Base-by-base conservation (phyloP, 1,139 yeast genomes). In the Pichia sp. region DNA sequence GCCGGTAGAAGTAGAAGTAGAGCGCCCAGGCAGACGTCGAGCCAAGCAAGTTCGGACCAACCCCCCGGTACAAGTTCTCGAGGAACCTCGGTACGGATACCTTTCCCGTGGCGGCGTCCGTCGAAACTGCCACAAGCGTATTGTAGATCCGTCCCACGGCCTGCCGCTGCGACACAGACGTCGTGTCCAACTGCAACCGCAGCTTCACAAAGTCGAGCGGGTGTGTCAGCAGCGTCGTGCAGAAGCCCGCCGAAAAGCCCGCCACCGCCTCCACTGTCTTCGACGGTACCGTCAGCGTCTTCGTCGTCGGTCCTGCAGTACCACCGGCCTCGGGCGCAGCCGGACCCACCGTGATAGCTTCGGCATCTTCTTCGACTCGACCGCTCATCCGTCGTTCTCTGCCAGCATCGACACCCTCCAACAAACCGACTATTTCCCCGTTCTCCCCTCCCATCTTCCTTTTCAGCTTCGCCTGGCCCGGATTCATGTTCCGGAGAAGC, bases 1-100 rank as follows among this genome's bases (percentile, higher is more conserved):
- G 78, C 47, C 84, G 80, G 69, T 92, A 93, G 41, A 87, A 72
- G 23, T 84, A 78, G 69, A 93, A 93, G 65, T 93, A 93, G 10
- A 87, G 67, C 0, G 90, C 88, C 98, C 99, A 93, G 0, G 96
- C 95, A 0, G 84, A 67, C 0, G 95, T 82, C 61, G 90, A 90
- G 0, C 98, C 99, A 0, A 88, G 54, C 3, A 92, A 65, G 65
- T 92, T 93, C 2, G 96, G 92, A 0, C 82, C 74, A 1, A 93
- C 73, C 0, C 99, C 99, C 55, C 97, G 76, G 65, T 93, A 93
- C 1, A 78, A 62, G 57, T 75, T 78, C 36, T 63, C 61, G 1
- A 72, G 13, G 8, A 67, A 46, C 7, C 56, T 57, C 1, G 54
- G 53, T n/a, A 50, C 57, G 23, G 59, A 55, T 1, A 54, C 50